Evolutionary conservation across 768 basidiomycete genomes (phyloP), one percentile per base, ranked within the genome.

Genomic region (Phanerodontia chrysosporium): DNA sequence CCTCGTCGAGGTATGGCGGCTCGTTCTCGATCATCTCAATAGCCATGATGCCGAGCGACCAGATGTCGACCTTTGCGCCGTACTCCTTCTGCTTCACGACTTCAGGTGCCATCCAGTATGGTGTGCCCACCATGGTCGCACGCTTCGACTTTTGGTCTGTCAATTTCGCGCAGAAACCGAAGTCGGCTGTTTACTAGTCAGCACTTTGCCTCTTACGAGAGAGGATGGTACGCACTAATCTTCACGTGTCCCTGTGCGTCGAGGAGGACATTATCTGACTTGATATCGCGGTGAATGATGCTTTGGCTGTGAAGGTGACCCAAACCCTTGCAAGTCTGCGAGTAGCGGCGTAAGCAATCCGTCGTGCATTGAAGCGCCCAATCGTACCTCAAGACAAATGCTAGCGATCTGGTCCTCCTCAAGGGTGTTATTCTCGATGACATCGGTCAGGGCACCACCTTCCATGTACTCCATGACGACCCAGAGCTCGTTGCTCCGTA

Each of bases 381-480:
- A 18, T 72, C 87, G 64, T 63, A 95, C 96, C 84, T 98, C 97
- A 0, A 89, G 79, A 69, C 82, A 90, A 64, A 98, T 97, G 67
- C 89, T 89, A 14, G 92, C 86, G 51, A 98, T 96, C 75, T 98
- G 95, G 69, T 95, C 92, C 75, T 98, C 95, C 70, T 92, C 92
- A 61, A 98, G 74, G 44, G 91, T 85, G 72, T 98, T 98, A 66
- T 95, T 94, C 77, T 98, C 96, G 66, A 99, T 98, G 45, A 99
- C 89, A 74, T 98, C 96, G 25, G 95, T 98, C 67, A 99, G 77
- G 18, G 96, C 95, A 42, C 97, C 95, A 54, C 95, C 95, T 73
- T 98, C 95, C 95, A 98, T 98, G 70, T 92, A 96, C 75, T 98
- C 95, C 95, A 96, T 98, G 59, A 96, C 94, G 45, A 97, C 94